Base-by-base conservation (phyloP, 106 monocot genomes). In the Narthecium ossifragum region DNA sequence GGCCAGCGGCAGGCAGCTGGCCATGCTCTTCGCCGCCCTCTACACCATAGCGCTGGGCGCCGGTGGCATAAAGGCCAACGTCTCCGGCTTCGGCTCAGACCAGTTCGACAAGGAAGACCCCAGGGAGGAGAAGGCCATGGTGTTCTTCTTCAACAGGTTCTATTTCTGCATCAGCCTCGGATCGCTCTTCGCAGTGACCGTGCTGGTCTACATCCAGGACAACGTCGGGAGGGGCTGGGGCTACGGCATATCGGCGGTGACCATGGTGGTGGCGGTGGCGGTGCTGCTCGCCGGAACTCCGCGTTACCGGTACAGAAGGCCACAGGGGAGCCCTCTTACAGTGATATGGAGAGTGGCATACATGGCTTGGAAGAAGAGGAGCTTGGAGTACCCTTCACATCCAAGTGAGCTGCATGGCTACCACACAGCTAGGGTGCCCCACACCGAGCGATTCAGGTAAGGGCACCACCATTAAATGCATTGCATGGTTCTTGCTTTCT, bases 11-110 rank as follows among this genome's bases (percentile, higher is more conserved):
- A 26, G 52, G 8, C 92, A 92, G 58, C 57, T 81, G 45, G 74
- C 73, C 13, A 41, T 92, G 38, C 72, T 87, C 46, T 84, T 74
- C 61, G 75, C 60, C 6, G 33, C 87, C 2, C 87, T 92, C 51
- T 87, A 92, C 76, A 70, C 61, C n/a, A 73, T 80, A 20, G 92
- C 92, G 3, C 62, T 80, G 1, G 92, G 92, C 22, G 77, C 55
- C 14, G 92, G 92, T 1, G 83, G 86, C 52, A 65, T 92, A 29
- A 92, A 92, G 72, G 73, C 86, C 7, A 85, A 80, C 62, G 75
- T 79, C n/a, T 85, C 85, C 22, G 85, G 85, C 13, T 85, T 85
- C 28, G 85, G 85, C 0, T 76, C 85, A 0, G 85, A 85, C 64
- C 85, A 85, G 54, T 84, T 84, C 69, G 84, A 84, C 41, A 20